These are phyloP conservation scores for Stemphylium beticola DNA, from an alignment of 2,329 filamentous ascomycete species.

Conservation along the genomic window DNA sequence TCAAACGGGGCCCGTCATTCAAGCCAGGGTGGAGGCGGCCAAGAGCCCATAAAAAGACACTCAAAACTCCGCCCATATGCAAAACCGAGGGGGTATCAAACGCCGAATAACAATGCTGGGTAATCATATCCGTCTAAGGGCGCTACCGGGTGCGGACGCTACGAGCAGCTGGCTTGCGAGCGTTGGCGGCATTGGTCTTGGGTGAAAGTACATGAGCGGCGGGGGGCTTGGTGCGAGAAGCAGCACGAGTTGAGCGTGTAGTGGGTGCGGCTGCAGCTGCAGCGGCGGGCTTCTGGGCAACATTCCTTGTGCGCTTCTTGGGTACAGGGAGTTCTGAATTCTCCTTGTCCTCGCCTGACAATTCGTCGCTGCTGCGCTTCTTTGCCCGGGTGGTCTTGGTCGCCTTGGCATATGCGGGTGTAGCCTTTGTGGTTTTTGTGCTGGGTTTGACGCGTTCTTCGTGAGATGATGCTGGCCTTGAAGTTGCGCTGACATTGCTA, in stretches of 20 bases:
- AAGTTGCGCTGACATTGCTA: slow-evolving; percentile 11
- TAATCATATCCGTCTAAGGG: slow-evolving; percentile 17
- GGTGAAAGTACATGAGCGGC: slow-evolving; percentile 29
- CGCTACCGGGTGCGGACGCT: slow-evolving; percentile 27
- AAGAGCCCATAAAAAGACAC: background rate
- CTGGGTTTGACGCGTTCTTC: slow-evolving; percentile 15
- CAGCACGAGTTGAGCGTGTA: slow-evolving; percentile 30
- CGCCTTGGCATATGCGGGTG: slow-evolving; percentile 7
- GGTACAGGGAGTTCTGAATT: slow-evolving; percentile 31
- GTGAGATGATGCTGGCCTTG: slow-evolving; percentile 4
- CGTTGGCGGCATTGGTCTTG: slow-evolving; percentile 28
- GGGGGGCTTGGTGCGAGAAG: slow-evolving; percentile 28
- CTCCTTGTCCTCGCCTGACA: slow-evolving; percentile 39
- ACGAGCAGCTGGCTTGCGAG: slow-evolving; percentile 26
- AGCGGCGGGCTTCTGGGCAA: slow-evolving; percentile 14
- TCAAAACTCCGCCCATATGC: slow-evolving; percentile 18
- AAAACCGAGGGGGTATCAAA: slow-evolving; percentile 16
- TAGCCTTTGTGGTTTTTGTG: slow-evolving; percentile 17
- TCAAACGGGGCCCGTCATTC: slow-evolving; percentile 13
- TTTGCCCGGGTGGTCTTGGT: slow-evolving; percentile 24
- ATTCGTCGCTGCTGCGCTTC: slow-evolving; percentile 38
- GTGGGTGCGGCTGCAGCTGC: slow-evolving; percentile 10
- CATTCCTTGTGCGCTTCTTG: slow-evolving; percentile 28
- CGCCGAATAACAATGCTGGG: slow-evolving; percentile 21
- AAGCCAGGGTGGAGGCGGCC: slow-evolving; percentile 15